Percentiles rank a stretch among this genome's conserved stretches.
Conservation (phyloP, 176 grass and related monocot genomes). For the Thalia dealbata region DNA sequence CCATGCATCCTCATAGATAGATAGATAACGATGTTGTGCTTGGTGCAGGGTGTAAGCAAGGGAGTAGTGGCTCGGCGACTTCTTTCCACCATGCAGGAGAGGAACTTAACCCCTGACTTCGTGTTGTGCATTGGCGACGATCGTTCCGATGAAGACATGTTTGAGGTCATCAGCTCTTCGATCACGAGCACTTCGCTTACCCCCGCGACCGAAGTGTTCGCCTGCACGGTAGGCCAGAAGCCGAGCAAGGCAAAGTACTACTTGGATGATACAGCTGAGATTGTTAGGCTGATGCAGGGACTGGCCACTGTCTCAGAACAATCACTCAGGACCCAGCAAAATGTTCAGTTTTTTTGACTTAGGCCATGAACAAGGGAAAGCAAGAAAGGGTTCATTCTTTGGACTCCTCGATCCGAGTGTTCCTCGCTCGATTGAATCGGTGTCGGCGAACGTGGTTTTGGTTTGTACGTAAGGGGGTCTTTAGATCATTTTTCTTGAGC, state of each 20-base stretch:
- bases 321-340: slow-evolving; percentile 4
- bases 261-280: slow-evolving; percentile 64
- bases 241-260: slow-evolving; percentile 97
- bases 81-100: slow-evolving; percentile 45
- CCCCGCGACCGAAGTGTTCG: slow-evolving; percentile 57
- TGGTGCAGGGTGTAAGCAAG: slow-evolving; percentile 70
- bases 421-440: not conserved
- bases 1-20: no score
- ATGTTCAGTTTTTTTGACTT: not conserved
- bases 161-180: slow-evolving; percentile 48
- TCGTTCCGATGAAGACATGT: slow-evolving; percentile 92
- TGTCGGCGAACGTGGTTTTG: not conserved
- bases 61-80: slow-evolving; percentile 59
- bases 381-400: not conserved
- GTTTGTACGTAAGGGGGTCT: not conserved
- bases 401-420: not conserved
- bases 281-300: slow-evolving; percentile 82
- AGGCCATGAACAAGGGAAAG: not conserved
- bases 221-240: slow-evolving; percentile 75
- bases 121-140: slow-evolving; percentile 87
- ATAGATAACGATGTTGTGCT: not conserved
- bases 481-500: not conserved
- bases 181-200: slow-evolving; percentile 28
- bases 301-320: slow-evolving; percentile 65
- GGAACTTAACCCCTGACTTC: slow-evolving; percentile 43